A percentile compares a stretch with the other conserved stretches of the same genome.
These are phyloP conservation scores for Rhodotorula sp. DNA, from an alignment of 1,284 basidiomycete species.

Conservation along the genomic window DNA sequence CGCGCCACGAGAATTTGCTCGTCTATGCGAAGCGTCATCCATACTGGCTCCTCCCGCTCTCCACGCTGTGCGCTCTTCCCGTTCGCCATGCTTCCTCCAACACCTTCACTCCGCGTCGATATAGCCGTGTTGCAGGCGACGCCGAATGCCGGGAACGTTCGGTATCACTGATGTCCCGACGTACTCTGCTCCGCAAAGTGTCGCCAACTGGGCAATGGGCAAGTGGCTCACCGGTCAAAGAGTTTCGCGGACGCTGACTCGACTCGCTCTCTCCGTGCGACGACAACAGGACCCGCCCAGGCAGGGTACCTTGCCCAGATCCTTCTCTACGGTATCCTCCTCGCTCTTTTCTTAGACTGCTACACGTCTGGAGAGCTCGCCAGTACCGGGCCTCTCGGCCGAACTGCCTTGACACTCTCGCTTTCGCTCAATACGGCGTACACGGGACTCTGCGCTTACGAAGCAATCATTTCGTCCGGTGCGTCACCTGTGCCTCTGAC, in stretches of 20 bases:
- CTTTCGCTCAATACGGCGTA: constrained; percentile 4
- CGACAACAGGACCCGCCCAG: background rate
- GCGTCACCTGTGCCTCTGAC: background rate
- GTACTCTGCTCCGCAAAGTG: background rate
- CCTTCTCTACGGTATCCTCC: constrained; percentile 8
- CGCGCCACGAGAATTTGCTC: background rate
- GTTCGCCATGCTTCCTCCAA: background rate
- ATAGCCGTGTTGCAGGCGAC: background rate
- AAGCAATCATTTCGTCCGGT: background rate
- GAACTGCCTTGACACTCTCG: background rate
- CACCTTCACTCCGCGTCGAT: background rate
- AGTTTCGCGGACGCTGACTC: background rate
- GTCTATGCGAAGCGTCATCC: background rate
- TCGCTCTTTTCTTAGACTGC: background rate
- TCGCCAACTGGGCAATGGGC: background rate
- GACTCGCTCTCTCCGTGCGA: background rate
- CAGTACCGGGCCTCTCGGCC: background rate
- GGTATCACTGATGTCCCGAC: background rate
- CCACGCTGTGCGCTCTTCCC: background rate
- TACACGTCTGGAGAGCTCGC: background rate
- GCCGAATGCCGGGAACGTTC: background rate
- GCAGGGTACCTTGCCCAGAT: constrained; percentile 12
- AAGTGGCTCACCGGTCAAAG: too few relatives aligned
- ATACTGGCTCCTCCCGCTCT: background rate
- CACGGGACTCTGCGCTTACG: constrained; percentile 5